These are phyloP conservation scores for Cyberlindnera americana DNA, from an alignment of 805 yeast species.

Conservation along the genomic window DNA sequence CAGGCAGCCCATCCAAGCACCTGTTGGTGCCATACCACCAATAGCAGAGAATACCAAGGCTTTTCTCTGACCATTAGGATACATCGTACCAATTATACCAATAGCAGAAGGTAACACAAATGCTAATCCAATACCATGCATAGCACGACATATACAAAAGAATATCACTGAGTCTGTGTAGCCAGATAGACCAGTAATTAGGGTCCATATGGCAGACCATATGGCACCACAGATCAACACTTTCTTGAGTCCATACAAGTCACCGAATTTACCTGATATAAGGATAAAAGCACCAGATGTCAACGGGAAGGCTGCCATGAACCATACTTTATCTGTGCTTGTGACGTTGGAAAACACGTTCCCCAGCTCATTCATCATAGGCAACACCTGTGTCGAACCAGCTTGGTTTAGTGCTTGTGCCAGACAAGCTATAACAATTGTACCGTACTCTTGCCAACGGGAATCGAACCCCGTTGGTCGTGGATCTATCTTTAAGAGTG, in stretches of 20 bases:
- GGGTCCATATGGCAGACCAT: constrained; percentile 54
- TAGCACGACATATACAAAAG: constrained; percentile 50
- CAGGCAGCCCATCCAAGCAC: constrained; percentile 51
- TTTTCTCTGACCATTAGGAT: constrained; percentile 44
- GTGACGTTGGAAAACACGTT: constrained; percentile 30
- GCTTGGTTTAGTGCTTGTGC: constrained; percentile 41
- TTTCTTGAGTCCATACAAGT: constrained; percentile 58
- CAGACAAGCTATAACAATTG: constrained; percentile 29
- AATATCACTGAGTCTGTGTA: constrained; percentile 49
- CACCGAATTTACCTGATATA: constrained; percentile 68
- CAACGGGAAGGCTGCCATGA: constrained; percentile 66
- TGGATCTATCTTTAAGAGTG: constrained; percentile 7
- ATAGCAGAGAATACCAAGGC: constrained; percentile 50
- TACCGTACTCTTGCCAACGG: constrained; percentile 25
- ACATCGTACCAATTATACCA: constrained; percentile 49
- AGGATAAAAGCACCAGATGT: constrained; percentile 73
- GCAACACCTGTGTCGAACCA: constrained; percentile 35
- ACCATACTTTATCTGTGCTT: constrained; percentile 47
- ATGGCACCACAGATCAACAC: constrained; percentile 52
- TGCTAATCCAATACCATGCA: constrained; percentile 61
- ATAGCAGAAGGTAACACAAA: constrained; percentile 55
- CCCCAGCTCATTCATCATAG: constrained; percentile 34
- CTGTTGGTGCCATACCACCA: constrained; percentile 60
- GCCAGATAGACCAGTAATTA: constrained; percentile 57
- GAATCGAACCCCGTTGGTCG: constrained; percentile 16